Conservation (phyloP, 2,329 filamentous ascomycete species). For the Xylaria sp. region DNA sequence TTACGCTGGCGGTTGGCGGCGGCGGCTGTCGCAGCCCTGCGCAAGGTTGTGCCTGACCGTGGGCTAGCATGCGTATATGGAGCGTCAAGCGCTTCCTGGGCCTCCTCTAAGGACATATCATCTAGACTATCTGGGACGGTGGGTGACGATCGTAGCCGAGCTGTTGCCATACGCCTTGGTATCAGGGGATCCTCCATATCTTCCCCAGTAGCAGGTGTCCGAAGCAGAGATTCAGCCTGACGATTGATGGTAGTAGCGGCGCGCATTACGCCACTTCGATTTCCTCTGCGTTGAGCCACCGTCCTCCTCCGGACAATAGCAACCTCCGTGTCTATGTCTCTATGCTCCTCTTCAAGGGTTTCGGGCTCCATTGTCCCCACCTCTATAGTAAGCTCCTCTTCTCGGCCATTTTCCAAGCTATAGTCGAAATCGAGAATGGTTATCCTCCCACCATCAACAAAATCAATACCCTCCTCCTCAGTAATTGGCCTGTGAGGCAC, state of each 20-base stretch:
- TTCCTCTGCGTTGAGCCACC: constrained; percentile 69
- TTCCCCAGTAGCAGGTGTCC: constrained; percentile 50
- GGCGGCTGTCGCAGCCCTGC: constrained; percentile 80
- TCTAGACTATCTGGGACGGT: constrained; percentile 55
- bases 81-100: constrained; percentile 72
- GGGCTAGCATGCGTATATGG: constrained; percentile 80
- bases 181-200: constrained; percentile 64
- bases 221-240: constrained; percentile 46
- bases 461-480: constrained; percentile 78
- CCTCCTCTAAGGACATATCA: constrained; percentile 61
- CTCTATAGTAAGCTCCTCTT: constrained; percentile 73
- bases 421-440: constrained; percentile 80
- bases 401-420: constrained; percentile 63
- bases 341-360: constrained; percentile 76
- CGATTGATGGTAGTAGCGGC: constrained; percentile 58
- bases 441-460: constrained; percentile 81
- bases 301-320: constrained; percentile 81
- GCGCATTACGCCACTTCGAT: constrained; percentile 60
- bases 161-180: constrained; percentile 60
- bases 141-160: constrained; percentile 44
- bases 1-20: constrained; percentile 77
- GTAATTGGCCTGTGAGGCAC: constrained; percentile 66
- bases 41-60: constrained; percentile 75
- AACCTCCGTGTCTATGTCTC: constrained; percentile 81
- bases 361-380: constrained; percentile 78